Evolutionary conservation across 495 filamentous ascomycete genomes (phyloP).

Genomic region (Thermochaetoides thermophila): DNA sequence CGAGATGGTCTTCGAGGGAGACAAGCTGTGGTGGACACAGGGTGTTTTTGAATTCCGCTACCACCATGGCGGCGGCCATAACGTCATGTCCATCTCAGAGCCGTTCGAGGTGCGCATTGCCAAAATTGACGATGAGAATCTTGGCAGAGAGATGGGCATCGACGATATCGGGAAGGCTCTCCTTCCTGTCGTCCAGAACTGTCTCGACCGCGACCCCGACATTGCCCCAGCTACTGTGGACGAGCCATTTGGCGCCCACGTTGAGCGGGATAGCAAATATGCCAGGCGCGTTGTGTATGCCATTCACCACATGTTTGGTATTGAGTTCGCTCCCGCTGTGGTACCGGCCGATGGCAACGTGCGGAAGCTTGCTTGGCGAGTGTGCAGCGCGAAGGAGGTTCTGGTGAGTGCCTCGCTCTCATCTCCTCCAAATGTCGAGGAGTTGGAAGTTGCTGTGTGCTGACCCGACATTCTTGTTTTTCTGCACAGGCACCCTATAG

Average conservation of each 20-base stretch:
- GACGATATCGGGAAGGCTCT: constrained; percentile 55
- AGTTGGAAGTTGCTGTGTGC: too few relatives aligned
- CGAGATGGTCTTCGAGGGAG: constrained; percentile 76
- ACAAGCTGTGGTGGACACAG: constrained; percentile 94
- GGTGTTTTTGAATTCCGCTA: constrained; percentile 94
- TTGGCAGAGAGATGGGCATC: constrained; percentile 37
- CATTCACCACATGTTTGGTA: constrained; percentile 92
- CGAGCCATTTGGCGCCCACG: constrained; percentile 67
- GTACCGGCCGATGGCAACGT: constrained; percentile 89
- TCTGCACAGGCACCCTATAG: constrained; percentile 52
- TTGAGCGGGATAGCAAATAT: constrained; percentile 77
- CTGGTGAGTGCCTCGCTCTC: constrained; percentile 73
- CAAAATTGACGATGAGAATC: constrained; percentile 57
- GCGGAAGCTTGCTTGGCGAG: constrained; percentile 80
- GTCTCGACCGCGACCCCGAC: constrained; percentile 82
- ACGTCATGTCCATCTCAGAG: constrained; percentile 89
- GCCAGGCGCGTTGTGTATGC: constrained; percentile 83
- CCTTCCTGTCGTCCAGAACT: constrained; percentile 72
- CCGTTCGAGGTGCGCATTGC: constrained; percentile 81
- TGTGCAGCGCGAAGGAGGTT: constrained; percentile 90
- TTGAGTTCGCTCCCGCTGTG: constrained; percentile 87
- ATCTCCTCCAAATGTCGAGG: too few relatives aligned
- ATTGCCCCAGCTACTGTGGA: constrained; percentile 71
- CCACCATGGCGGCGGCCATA: constrained; percentile 87
- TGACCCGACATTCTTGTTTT: too few relatives aligned